phyloP scores from a whole-genome alignment of 1,284 basidiomycete species.

The Entoloma clypeatum region DNA sequence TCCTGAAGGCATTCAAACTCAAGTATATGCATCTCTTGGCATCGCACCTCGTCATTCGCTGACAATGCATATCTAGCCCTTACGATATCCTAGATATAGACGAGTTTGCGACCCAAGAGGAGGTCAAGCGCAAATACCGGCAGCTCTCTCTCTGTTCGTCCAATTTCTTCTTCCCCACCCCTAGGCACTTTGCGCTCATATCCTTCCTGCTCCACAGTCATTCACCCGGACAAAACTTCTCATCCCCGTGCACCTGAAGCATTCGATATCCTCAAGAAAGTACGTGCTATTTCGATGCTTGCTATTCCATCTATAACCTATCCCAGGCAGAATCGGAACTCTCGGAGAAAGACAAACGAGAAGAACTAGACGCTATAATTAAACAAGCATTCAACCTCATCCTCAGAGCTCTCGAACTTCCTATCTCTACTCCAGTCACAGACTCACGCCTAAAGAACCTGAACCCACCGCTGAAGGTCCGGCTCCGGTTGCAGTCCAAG shows the following conservation, averaged over 20 bases:
- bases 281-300: slow-evolving; percentile 25
- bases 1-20: slow-evolving; percentile 79
- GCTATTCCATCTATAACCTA: slow-evolving; percentile 1
- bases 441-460: slow-evolving; percentile 55
- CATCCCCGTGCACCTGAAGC: slow-evolving; percentile 78
- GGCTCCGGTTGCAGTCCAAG: slow-evolving; percentile 65
- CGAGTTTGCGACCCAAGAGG: slow-evolving; percentile 59
- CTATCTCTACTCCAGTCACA: slow-evolving; percentile 49
- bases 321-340: slow-evolving; percentile 75
- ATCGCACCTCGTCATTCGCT: not conserved
- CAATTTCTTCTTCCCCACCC: not conserved
- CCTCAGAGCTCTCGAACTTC: slow-evolving; percentile 58
- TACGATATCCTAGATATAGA: slow-evolving; percentile 76
- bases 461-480: slow-evolving; percentile 55
- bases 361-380: slow-evolving; percentile 75
- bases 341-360: slow-evolving; percentile 67
- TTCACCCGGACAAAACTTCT: slow-evolving; percentile 82
- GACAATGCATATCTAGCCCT: slow-evolving; percentile 42
- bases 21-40: slow-evolving; percentile 49
- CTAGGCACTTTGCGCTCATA: not conserved
- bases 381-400: slow-evolving; percentile 62
- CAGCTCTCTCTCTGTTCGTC: slow-evolving; percentile 76
- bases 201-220: slow-evolving; percentile 49
- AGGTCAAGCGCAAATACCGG: slow-evolving; percentile 76
- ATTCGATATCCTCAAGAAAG: slow-evolving; percentile 83